Conservation (phyloP, 2,329 filamentous ascomycete species). For the Coniochaeta pulveracea region DNA sequence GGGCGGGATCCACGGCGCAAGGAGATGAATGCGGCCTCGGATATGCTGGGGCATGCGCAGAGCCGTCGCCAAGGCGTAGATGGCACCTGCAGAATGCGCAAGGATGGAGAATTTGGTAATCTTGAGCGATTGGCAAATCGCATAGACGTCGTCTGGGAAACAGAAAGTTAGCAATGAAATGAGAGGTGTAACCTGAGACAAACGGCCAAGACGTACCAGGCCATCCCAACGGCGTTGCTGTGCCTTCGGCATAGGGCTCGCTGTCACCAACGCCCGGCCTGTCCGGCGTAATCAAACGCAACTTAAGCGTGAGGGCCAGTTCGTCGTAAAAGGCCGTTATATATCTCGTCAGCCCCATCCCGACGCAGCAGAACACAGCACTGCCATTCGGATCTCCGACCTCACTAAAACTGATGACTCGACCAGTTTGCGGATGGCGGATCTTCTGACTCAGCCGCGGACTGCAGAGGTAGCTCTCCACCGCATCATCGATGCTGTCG, state of each 20-base stretch:
- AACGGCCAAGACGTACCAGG: conserved; percentile 52
- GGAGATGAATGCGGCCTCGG: conserved; percentile 81
- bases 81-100: conserved; percentile 93
- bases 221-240: conserved; percentile 84
- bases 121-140: conserved; percentile 83
- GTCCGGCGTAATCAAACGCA: conserved; percentile 88
- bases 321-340: conserved; percentile 98
- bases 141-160: conserved; percentile 65
- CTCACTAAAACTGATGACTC: conserved; percentile 90
- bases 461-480: conserved; percentile 74
- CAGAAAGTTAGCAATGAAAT: conserved; percentile 15
- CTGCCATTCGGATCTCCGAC: conserved; percentile 87
- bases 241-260: conserved; percentile 70
- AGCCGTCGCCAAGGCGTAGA: conserved; percentile 91
- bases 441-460: conserved; percentile 83
- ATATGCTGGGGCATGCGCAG: conserved; percentile 94
- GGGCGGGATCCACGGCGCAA: conserved; percentile 95
- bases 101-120: conserved; percentile 95
- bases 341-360: conserved; percentile 93
- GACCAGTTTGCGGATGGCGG: conserved; percentile 71
- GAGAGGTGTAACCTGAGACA: background rate
- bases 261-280: conserved; percentile 90
- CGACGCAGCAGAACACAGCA: conserved; percentile 91
- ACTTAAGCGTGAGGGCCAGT: conserved; percentile 73
- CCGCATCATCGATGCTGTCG: conserved; percentile 81